phyloP scores from a whole-genome alignment of 257 asterid genomes.

The Capsicum rhomboideum region DNA sequence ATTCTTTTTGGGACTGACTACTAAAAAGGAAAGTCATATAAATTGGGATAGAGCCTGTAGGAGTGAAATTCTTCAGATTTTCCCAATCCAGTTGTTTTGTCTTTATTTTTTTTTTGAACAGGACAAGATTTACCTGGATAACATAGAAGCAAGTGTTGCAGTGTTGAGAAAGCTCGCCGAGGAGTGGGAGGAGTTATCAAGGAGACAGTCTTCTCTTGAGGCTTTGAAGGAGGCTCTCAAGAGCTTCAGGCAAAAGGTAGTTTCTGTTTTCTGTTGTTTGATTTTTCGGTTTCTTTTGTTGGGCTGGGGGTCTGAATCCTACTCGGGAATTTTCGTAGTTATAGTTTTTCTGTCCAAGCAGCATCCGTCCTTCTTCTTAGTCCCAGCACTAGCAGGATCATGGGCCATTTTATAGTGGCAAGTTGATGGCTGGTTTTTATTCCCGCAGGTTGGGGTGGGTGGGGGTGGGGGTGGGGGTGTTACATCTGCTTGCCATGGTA shows the following conservation, averaged over 20 bases:
- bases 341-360: not conserved
- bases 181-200: conserved; percentile 47
- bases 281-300: not conserved
- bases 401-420: not conserved
- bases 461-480: not conserved
- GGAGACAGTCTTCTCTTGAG: conserved; percentile 50
- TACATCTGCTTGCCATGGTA: not conserved
- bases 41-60: no score
- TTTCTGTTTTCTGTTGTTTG: not conserved
- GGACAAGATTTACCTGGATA: conserved; percentile 54
- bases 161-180: conserved; percentile 48
- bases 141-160: conserved; percentile 55
- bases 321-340: not conserved
- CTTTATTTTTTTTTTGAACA: conserved; percentile 19
- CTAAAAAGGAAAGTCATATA: no score
- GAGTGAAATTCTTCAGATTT: not conserved
- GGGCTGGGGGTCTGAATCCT: not conserved
- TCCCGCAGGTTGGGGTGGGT: no score
- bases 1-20: no score
- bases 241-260: conserved; percentile 62
- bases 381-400: not conserved
- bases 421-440: no score
- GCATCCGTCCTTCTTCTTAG: not conserved
- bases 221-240: conserved; percentile 43
- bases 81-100: not conserved